phyloP scores from a whole-genome alignment of 805 yeast species.

The Yamadazyma akitaensis region DNA sequence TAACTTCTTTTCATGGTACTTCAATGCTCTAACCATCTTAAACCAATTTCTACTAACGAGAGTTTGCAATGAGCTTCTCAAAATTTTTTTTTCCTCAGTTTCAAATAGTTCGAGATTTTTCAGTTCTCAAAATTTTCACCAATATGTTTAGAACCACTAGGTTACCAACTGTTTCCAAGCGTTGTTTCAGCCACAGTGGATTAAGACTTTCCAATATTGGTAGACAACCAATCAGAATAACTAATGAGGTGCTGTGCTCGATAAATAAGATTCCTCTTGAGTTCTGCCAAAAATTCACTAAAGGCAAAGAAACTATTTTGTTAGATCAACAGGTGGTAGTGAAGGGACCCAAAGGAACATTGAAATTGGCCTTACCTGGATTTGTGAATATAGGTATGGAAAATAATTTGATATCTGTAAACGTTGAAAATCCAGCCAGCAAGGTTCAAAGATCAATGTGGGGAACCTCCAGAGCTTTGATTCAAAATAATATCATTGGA shows the following conservation, averaged over 20 bases:
- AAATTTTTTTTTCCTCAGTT: conserved; percentile 2
- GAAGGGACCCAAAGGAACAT: conserved; percentile 73
- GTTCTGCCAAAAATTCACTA: conserved; percentile 57
- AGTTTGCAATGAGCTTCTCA: conserved; percentile 7
- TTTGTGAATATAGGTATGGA: conserved; percentile 50
- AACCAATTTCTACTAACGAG: neutral
- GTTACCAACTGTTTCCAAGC: neutral
- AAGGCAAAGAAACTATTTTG: conserved; percentile 58
- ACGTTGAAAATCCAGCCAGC: conserved; percentile 53
- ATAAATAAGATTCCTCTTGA: conserved; percentile 47
- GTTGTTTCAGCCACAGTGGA: conserved; percentile 1
- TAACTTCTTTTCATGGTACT: conserved; percentile 93
- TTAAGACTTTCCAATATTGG: conserved; percentile 64
- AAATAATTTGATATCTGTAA: conserved; percentile 43
- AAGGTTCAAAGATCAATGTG: conserved; percentile 83
- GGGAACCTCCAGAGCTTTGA: conserved; percentile 86
- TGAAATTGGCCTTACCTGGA: conserved; percentile 65
- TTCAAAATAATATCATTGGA: conserved; percentile 79
- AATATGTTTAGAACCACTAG: conserved; percentile 3
- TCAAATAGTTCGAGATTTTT: neutral
- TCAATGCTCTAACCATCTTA: conserved; percentile 78
- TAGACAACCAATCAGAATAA: conserved; percentile 65
- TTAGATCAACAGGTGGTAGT: conserved; percentile 60
- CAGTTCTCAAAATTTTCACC: conserved; percentile 5
- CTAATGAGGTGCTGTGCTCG: conserved; percentile 55